A percentile compares a stretch with the other conserved stretches of the same genome.
These are phyloP conservation scores for Elongisporangium senticosum DNA, from an alignment of 352 stramenopile species.

Conservation along the genomic window DNA sequence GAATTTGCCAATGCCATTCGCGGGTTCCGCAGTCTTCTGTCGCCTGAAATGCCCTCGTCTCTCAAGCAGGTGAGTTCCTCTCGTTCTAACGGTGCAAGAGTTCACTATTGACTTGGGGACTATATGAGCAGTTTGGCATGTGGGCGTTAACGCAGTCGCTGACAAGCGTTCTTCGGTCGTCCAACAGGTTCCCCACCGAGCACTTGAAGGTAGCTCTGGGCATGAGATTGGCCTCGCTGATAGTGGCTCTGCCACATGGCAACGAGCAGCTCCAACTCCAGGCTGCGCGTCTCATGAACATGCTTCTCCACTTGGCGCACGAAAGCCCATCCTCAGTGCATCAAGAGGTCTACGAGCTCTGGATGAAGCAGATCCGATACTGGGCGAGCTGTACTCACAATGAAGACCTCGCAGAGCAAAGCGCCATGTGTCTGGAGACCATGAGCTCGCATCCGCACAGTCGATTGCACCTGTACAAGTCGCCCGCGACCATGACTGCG, in stretches of 20 bases:
- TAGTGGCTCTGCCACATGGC: constrained; percentile 35
- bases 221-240: constrained; percentile 21
- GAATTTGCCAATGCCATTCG: constrained; percentile 7
- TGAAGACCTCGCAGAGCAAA: constrained; percentile 2
- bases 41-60: constrained; percentile 43
- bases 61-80: constrained; percentile 31
- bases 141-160: constrained; percentile 30
- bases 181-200: constrained; percentile 7
- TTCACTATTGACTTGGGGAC: background rate
- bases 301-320: constrained; percentile 38
- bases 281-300: constrained; percentile 38
- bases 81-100: background rate
- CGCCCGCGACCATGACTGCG: constrained; percentile 33
- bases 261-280: constrained; percentile 30
- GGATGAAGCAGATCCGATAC: constrained; percentile 52
- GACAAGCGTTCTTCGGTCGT: constrained; percentile 22
- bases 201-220: constrained; percentile 33
- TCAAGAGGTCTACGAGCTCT: constrained; percentile 45
- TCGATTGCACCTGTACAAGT: constrained; percentile 47
- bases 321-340: constrained; percentile 25
- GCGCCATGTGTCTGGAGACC: constrained; percentile 25
- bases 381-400: constrained; percentile 19
- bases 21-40: constrained; percentile 40
- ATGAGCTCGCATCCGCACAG: constrained; percentile 37
- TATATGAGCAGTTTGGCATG: constrained; percentile 23